Evolutionary conservation across 805 yeast genomes (phyloP).

Genomic region (Metschnikowia picachoensis): DNA sequence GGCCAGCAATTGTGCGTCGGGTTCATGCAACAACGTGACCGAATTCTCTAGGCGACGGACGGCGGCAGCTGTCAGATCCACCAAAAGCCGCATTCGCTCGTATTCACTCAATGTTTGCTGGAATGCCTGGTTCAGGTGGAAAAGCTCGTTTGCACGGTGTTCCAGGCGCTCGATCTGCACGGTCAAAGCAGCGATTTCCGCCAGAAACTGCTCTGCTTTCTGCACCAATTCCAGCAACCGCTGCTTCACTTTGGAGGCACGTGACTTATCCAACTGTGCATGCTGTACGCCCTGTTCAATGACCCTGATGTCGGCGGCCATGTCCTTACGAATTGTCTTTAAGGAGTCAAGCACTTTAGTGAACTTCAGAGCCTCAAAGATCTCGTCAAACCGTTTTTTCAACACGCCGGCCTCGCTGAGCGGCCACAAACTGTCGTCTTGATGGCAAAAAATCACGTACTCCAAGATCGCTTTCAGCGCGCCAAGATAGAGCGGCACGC

Average conservation of each 20-base stretch:
- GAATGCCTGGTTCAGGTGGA: slow-evolving; percentile 75
- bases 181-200: slow-evolving; percentile 47
- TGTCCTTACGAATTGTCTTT: slow-evolving; percentile 71
- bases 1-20: slow-evolving; percentile 28
- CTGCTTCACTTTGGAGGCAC: slow-evolving; percentile 58
- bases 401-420: slow-evolving; percentile 82
- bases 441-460: slow-evolving; percentile 94
- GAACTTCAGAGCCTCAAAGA: slow-evolving; percentile 90
- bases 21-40: slow-evolving; percentile 43
- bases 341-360: slow-evolving; percentile 84
- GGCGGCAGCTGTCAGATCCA: slow-evolving; percentile 45
- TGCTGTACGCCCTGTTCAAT: slow-evolving; percentile 78
- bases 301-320: slow-evolving; percentile 69
- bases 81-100: slow-evolving; percentile 52
- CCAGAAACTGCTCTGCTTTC: slow-evolving; percentile 43
- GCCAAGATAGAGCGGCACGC: slow-evolving; percentile 80
- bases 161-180: slow-evolving; percentile 49
- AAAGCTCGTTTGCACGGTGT: slow-evolving; percentile 57
- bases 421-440: slow-evolving; percentile 97
- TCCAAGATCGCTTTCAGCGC: slow-evolving; percentile 85
- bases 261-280: slow-evolving; percentile 63
- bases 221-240: slow-evolving; percentile 42
- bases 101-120: slow-evolving; percentile 65
- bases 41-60: slow-evolving; percentile 47
- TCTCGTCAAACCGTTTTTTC: slow-evolving; percentile 93